These are phyloP conservation scores for bread wheat (Triticum aestivum) DNA, from an alignment of 176 grass and related monocot species.

Conservation along the genomic window IWGSC_CS_RefSeq_v2.1 NC_057810.1:605693639-605694138, in stretches of 20 bases:
- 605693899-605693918: background rate
- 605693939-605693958: background rate
- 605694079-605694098: background rate
- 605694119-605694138: no score
- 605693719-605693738: constrained; percentile 42
- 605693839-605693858: background rate
- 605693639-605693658: constrained; percentile 23
- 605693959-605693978: background rate
- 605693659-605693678: constrained; percentile 19
- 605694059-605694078: no score
- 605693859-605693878: constrained; percentile 16
- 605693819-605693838: constrained; percentile 10
- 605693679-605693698: constrained; percentile 29
- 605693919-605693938: background rate
- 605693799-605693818: background rate
- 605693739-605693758: constrained; percentile 14
- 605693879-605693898: background rate
- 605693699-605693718: constrained; percentile 27
- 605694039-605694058: no score
- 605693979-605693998: background rate
- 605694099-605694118: no score
- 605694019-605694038: background rate
- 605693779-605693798: background rate
- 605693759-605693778: constrained; percentile 10
- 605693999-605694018: background rate